Evolutionary conservation across 2,329 filamentous ascomycete genomes (phyloP).

Genomic region (Penicillium sp.): DNA sequence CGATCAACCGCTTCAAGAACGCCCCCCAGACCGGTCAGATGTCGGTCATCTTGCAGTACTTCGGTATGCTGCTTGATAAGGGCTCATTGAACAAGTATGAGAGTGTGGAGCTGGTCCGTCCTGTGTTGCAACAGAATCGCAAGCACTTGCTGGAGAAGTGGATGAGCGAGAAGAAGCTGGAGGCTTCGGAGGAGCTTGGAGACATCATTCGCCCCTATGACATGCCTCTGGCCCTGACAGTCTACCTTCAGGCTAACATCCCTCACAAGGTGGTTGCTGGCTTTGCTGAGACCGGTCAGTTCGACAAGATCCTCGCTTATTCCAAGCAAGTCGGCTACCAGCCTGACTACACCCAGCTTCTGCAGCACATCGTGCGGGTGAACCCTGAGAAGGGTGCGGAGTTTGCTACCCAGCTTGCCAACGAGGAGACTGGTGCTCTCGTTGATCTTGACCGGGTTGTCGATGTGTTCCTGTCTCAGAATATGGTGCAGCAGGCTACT

Average conservation of each 20-base stretch:
- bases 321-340: conserved; percentile 80
- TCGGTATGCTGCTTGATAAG: conserved; percentile 95
- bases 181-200: conserved; percentile 93
- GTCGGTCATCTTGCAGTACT: conserved; percentile 94
- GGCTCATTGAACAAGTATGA: conserved; percentile 89
- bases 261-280: conserved; percentile 93
- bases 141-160: conserved; percentile 98
- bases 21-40: conserved; percentile 71
- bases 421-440: conserved; percentile 79
- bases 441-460: conserved; percentile 93
- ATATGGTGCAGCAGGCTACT: conserved; percentile 95
- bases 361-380: conserved; percentile 87
- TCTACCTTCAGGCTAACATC: conserved; percentile 88
- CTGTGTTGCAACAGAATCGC: conserved; percentile 87
- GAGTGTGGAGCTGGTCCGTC: conserved; percentile 87
- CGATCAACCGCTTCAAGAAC: conserved; percentile 93
- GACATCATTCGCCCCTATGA: conserved; percentile 91
- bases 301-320: conserved; percentile 94
- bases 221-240: conserved; percentile 76
- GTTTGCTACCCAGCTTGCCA: conserved; percentile 88
- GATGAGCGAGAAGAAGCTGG: conserved; percentile 93
- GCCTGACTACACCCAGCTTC: conserved; percentile 88
- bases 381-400: conserved; percentile 93
- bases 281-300: conserved; percentile 92
- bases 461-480: conserved; percentile 96